Evolutionary conservation across 1,284 basidiomycete species (phyloP), one percentile per base, ranked within the genome.

Genomic region (Takashimella tepidaria): DNA sequence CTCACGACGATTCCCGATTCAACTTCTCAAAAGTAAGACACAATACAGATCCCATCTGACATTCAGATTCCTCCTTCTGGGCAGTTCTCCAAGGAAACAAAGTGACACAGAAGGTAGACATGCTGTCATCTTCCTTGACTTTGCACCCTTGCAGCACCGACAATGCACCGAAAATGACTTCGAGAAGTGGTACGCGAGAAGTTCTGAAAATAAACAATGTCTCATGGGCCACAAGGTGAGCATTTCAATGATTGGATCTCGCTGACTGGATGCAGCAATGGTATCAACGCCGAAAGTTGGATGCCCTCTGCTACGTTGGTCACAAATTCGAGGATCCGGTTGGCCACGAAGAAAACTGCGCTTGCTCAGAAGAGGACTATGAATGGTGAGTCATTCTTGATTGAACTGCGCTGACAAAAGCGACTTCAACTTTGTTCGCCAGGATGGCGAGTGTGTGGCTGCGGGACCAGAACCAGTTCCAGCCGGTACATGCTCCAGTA

Each of bases 141-240:
- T 98, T 72, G 81, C 85, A 1, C 77, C 80, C 1, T 81, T 87
- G 13, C 80, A 84, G 51, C 77, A 82, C 45, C 81, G 83, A 40
- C 82, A 93, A 68, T 98, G 95, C 61, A 72, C 55, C 0, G 82
- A 85, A 0, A 58, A 63, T 5, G 96, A 98, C 70, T 88, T 90
- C 65, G 92, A 97, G 74, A 81, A 76, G 55, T 98, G 92, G 92
- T 88, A 89, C 73, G 92, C 89, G 4, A 79, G 88, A 48, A 76
- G 77, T 10, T 78, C 79, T 41, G 81, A 81, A 4, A 81, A 81
- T n/a, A 64, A 76, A 31, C 83, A 91, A 63, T 98, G 95, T 75
- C 75, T 98, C 22, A 93, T 98, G 90, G 95, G 95, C 2, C 90
- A 91, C 72, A 92, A 88, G 82, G 89, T 87, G 57, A 42, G 80